A percentile compares a stretch with the other conserved stretches of the same genome.
These are phyloP conservation scores for Pseudohalonectria lignicola DNA, from an alignment of 2,329 filamentous ascomycete species.

Conservation along the genomic window DNA sequence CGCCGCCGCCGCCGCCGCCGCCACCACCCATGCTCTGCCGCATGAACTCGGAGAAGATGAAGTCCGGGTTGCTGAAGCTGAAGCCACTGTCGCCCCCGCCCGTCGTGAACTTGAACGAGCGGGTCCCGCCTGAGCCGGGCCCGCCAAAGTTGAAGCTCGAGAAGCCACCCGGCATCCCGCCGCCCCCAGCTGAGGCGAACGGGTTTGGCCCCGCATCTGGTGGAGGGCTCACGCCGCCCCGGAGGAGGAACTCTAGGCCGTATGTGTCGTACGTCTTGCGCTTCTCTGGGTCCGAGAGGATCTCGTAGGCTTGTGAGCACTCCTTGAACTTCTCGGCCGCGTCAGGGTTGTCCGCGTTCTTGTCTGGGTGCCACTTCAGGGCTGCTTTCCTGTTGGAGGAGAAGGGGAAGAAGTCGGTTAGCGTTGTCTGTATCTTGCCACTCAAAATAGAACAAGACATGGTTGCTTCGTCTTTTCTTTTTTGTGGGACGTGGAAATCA, in stretches of 20 bases:
- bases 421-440: too few relatives aligned
- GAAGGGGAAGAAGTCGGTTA: not conserved
- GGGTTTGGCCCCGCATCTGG: slow-evolving; percentile 45
- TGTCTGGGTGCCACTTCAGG: slow-evolving; percentile 90
- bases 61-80: slow-evolving; percentile 71
- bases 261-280: slow-evolving; percentile 91
- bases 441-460: too few relatives aligned
- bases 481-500: too few relatives aligned
- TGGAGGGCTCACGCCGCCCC: slow-evolving; percentile 47
- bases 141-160: slow-evolving; percentile 22
- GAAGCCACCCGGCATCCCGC: slow-evolving; percentile 28
- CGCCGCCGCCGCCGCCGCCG: slow-evolving; percentile 29
- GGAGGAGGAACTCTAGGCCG: slow-evolving; percentile 84
- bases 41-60: slow-evolving; percentile 79
- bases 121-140: slow-evolving; percentile 31
- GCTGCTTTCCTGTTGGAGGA: slow-evolving; percentile 58
- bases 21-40: slow-evolving; percentile 40
- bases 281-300: slow-evolving; percentile 94
- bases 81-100: slow-evolving; percentile 53
- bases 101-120: slow-evolving; percentile 56
- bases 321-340: slow-evolving; percentile 96
- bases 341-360: slow-evolving; percentile 84
- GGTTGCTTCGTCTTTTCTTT: too few relatives aligned
- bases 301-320: slow-evolving; percentile 94
- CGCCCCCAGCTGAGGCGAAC: slow-evolving; percentile 44